Conservation (phyloP, 2,329 filamentous ascomycete genomes). For the Tolypocladium paradoxum region DNA sequence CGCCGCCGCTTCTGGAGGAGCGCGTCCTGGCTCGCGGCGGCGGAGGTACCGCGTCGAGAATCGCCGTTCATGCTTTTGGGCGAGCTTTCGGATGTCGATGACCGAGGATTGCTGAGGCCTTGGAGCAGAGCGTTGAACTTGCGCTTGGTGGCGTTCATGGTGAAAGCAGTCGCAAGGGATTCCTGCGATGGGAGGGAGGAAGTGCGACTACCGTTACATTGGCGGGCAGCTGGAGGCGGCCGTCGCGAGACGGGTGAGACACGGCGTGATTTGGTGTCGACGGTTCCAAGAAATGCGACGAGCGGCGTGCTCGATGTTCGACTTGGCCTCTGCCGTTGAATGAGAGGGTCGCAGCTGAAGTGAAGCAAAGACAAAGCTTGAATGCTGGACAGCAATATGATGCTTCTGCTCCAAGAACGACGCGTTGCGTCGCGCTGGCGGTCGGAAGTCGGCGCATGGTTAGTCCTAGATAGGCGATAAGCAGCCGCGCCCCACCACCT, state of each 20-base stretch:
- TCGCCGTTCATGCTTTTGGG: slow-evolving; percentile 11
- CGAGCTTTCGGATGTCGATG: slow-evolving; percentile 5
- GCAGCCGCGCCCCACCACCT: slow-evolving; percentile 3
- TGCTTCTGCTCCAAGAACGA: neutral
- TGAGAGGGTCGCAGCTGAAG: neutral
- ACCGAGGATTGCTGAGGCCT: slow-evolving; percentile 40
- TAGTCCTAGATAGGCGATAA: slow-evolving; percentile 10
- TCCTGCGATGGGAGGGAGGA: neutral
- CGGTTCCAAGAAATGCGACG: neutral
- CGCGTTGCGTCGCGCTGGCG: neutral
- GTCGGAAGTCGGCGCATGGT: slow-evolving; percentile 7
- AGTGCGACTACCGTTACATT: neutral
- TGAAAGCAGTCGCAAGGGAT: neutral
- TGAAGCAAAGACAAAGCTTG: neutral
- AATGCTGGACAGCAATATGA: neutral
- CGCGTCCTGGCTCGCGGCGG: slow-evolving; percentile 21
- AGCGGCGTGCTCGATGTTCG: neutral
- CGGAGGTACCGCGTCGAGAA: slow-evolving; percentile 5
- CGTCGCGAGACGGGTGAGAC: neutral
- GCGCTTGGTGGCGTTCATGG: slow-evolving; percentile 68
- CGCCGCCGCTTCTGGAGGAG: slow-evolving; percentile 43
- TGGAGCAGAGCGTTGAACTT: slow-evolving; percentile 73
- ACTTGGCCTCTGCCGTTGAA: neutral
- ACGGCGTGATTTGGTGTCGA: neutral
- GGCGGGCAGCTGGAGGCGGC: neutral